These are phyloP conservation scores for Hypoxylon sp. DNA, from an alignment of 2,329 filamentous ascomycete species.

Conservation along the genomic window DNA sequence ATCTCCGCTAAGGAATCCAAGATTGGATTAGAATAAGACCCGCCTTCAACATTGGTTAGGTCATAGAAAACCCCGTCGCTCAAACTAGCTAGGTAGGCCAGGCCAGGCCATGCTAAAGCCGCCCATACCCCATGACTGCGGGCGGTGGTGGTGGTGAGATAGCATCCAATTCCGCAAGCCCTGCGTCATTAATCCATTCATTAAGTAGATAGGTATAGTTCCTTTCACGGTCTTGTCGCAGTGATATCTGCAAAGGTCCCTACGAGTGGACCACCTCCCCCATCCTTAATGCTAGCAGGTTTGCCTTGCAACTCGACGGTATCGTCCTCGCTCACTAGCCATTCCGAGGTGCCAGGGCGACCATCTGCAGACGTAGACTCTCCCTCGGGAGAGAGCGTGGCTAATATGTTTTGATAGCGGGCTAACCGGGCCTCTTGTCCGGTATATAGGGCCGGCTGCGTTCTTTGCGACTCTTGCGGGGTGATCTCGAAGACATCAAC, in stretches of 20 bases:
- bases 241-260: conserved; percentile 69
- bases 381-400: conserved; percentile 63
- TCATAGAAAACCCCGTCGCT: conserved; percentile 10
- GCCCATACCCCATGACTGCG: no score
- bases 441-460: conserved; percentile 48
- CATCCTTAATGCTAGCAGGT: conserved; percentile 50
- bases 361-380: conserved; percentile 50
- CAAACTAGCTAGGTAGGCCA: no score
- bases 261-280: conserved; percentile 57
- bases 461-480: conserved; percentile 55
- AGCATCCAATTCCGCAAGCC: no score
- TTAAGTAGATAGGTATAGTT: conserved; percentile 9
- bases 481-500: conserved; percentile 74
- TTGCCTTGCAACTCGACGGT: conserved; percentile 55
- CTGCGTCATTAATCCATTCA: conserved; percentile 21
- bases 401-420: conserved; percentile 69
- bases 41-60: conserved; percentile 11
- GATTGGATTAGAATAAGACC: conserved; percentile 27
- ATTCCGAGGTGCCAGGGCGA: conserved; percentile 57
- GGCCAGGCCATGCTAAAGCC: no score
- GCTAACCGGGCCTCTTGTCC: conserved; percentile 64
- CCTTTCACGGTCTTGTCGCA: conserved; percentile 57
- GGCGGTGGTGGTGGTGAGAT: no score
- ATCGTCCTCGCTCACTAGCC: conserved; percentile 61
- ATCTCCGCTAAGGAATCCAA: conserved; percentile 22